Evolutionary conservation across 148 eudicot genomes (phyloP).

Genomic region (Arctostaphylos glauca): DNA sequence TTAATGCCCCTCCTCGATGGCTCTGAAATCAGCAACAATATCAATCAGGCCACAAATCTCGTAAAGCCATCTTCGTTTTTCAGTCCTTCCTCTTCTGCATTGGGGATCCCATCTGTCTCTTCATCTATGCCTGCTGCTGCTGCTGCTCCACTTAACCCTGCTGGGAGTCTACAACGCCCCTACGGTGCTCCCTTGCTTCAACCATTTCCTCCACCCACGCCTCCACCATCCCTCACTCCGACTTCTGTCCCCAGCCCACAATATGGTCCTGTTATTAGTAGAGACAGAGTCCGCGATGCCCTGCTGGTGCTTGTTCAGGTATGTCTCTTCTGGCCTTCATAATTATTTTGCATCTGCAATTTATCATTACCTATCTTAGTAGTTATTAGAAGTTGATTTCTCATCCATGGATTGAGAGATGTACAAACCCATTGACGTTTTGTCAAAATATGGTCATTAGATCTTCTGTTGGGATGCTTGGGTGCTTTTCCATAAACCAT

Average conservation of each 20-base stretch:
- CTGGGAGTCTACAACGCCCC: slow-evolving; percentile 55
- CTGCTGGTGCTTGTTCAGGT: slow-evolving; percentile 65
- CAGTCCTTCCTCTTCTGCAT: slow-evolving; percentile 42
- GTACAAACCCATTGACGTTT: not conserved
- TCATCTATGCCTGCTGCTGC: slow-evolving; percentile 48
- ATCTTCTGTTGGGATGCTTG: not conserved
- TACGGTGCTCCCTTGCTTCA: slow-evolving; percentile 79
- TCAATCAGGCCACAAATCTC: slow-evolving; percentile 44
- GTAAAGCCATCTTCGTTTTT: slow-evolving; percentile 76
- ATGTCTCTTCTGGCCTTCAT: slow-evolving; percentile 1
- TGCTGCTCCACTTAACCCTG: slow-evolving; percentile 66
- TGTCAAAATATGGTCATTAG: not conserved
- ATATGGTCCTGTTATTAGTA: slow-evolving; percentile 51
- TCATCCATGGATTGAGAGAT: not conserved
- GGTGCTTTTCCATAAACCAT: not conserved
- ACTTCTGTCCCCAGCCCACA: slow-evolving; percentile 37
- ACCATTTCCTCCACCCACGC: slow-evolving; percentile 96
- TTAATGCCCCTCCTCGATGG: slow-evolving; percentile 41
- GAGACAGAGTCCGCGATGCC: slow-evolving; percentile 70
- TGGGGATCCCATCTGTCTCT: slow-evolving; percentile 35
- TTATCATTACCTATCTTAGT: no score
- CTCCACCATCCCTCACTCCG: slow-evolving; percentile 77
- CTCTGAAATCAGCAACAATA: slow-evolving; percentile 38
- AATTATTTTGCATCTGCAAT: not conserved
- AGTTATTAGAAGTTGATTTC: not conserved